Base-by-base conservation (phyloP, 768 basidiomycete species). In the Termitomyces sp. region DNA sequence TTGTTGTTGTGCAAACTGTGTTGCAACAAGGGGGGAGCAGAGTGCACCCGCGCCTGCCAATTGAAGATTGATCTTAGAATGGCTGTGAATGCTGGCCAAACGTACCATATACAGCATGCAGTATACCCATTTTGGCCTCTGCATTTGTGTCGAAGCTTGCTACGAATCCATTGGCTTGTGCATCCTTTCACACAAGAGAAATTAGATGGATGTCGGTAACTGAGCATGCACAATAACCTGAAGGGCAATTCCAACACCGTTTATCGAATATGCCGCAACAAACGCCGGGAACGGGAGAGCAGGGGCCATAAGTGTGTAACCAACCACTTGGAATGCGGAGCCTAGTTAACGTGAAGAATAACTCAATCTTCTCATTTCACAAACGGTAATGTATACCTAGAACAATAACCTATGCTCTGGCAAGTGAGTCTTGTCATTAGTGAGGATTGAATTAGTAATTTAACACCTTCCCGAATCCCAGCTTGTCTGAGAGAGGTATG, bases 161-260 rank as follows among this genome's bases (percentile, higher is more conserved):
- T 13, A 91, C 81, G 59, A 80, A 90, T 8, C 83, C 86, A 63
- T 87, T 87, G 1, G 87, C 79, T 70, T 88, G 87, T 0, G 88
- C 87, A 59, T 89, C 84, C 84, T 88, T 54, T 24, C n/a, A 41
- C n/a, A 41, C 16, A 22, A 30, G 50, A 14, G 24, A 38, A 20
- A 13, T 52, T 20, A 41, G 18, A 41, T n/a, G 38, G 20, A 11
- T 41, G 18, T 28, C 28, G 28, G 13, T 30, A 20, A 30, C 30
- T 11, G 7, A 30, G 13, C 10, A 41, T 41, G 14, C 6, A 28
- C n/a, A 11, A 30, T 14, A 9, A 82, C 58, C 72, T 74, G 73
- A n/a, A 74, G 58, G 3, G 72, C 65, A 22, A 70, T 22, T 1
- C 71, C 72, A 33, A 67, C 52, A 1, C 73, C 71, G 35, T 70